These are phyloP conservation scores for Tuber brumale DNA, from an alignment of 495 filamentous ascomycete species.

Conservation along the genomic window DNA sequence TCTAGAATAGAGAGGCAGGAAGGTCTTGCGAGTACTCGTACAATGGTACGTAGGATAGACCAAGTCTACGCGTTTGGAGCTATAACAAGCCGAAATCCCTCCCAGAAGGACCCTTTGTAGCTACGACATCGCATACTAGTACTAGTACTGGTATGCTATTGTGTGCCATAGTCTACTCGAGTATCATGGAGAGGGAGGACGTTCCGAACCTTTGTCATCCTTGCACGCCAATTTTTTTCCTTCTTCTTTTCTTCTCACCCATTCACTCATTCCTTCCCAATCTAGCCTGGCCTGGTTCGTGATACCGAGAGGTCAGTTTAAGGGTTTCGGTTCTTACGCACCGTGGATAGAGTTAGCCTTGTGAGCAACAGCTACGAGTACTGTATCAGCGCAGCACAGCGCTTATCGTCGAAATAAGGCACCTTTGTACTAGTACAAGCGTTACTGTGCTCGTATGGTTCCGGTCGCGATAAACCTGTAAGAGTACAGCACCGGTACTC, in stretches of 20 bases:
- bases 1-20: not conserved
- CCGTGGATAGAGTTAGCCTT: not conserved
- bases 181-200: not conserved
- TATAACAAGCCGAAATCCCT: not conserved
- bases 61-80: not conserved
- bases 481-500: no score
- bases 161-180: not conserved
- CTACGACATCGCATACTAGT: not conserved
- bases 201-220: conserved; percentile 2
- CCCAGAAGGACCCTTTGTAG: not conserved
- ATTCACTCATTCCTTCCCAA: not conserved
- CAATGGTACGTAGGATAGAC: not conserved
- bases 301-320: not conserved
- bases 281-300: not conserved
- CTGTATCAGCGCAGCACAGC: not conserved
- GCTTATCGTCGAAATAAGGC: not conserved
- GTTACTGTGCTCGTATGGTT: not conserved
- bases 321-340: not conserved
- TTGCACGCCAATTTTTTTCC: not conserved
- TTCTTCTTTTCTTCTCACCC: not conserved
- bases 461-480: not conserved
- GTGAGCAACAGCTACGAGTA: not conserved
- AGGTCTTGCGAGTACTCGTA: not conserved
- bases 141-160: not conserved
- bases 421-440: not conserved